A percentile compares a stretch with the other conserved stretches of the same genome.
These are phyloP conservation scores for Clavariopsis aquatica DNA, from an alignment of 495 filamentous ascomycete species.

Conservation along the genomic window DNA sequence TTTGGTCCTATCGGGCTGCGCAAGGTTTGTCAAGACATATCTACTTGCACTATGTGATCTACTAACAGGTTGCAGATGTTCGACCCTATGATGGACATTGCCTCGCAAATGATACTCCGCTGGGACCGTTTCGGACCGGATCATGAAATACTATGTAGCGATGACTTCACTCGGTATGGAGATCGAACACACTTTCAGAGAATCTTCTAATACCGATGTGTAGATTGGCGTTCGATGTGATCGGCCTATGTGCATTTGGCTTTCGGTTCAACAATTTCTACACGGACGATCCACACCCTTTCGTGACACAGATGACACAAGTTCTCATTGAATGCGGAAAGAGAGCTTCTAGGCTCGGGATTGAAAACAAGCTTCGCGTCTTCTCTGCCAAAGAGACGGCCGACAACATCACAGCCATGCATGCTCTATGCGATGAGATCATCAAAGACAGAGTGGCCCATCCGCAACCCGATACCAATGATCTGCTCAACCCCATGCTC, in stretches of 20 bases:
- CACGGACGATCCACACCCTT: conserved; percentile 63
- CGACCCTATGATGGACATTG: conserved; percentile 71
- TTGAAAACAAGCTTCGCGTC: conserved; percentile 55
- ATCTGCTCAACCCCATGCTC: conserved; percentile 69
- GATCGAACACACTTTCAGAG: background rate
- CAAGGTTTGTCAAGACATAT: conserved; percentile 23
- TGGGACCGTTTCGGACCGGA: conserved; percentile 66
- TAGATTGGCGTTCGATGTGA: conserved; percentile 66
- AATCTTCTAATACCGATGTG: conserved; percentile 68
- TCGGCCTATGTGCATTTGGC: conserved; percentile 23
- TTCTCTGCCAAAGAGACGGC: conserved; percentile 58
- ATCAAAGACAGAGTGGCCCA: conserved; percentile 57
- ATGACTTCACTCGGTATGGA: conserved; percentile 60
- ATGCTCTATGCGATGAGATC: conserved; percentile 59
- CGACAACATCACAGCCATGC: conserved; percentile 58
- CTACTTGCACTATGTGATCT: background rate
- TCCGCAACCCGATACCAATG: conserved; percentile 54
- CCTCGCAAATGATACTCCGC: conserved; percentile 65
- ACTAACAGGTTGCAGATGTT: conserved; percentile 56
- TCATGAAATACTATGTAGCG: conserved; percentile 58
- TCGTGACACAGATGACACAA: conserved; percentile 62
- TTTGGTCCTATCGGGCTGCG: conserved; percentile 69
- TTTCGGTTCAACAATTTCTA: conserved; percentile 72
- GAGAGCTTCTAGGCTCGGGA: conserved; percentile 52
- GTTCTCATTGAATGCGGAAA: conserved; percentile 59